A percentile compares a stretch with the other conserved stretches of the same genome.
phyloP scores from a whole-genome alignment of 768 basidiomycete genomes.

The Lactarius hengduanensis region DNA sequence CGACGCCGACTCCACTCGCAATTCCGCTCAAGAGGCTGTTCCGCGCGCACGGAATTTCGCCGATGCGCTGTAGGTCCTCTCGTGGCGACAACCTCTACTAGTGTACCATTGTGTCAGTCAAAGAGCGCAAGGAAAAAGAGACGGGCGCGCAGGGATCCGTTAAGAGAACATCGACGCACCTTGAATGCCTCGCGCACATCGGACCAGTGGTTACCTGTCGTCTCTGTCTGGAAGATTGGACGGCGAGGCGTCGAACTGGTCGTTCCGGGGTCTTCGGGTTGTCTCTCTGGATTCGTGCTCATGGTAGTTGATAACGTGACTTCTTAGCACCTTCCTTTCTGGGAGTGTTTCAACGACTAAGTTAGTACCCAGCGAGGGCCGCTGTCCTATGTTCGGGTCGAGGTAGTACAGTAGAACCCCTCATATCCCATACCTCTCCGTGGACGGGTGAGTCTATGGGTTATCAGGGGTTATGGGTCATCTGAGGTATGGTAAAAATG shows the following conservation, averaged over 20 bases:
- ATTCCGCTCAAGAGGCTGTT: conserved; percentile 75
- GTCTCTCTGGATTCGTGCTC: conserved; percentile 20
- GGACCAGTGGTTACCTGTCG: conserved; percentile 37
- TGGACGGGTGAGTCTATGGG: too few relatives aligned
- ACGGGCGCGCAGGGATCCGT: not conserved
- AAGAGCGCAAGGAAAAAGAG: not conserved
- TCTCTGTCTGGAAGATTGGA: conserved; percentile 35
- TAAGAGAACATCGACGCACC: conserved; percentile 29
- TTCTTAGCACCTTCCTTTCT: too few relatives aligned
- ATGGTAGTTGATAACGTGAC: not conserved
- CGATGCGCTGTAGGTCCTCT: conserved; percentile 59
- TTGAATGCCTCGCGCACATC: conserved; percentile 39
- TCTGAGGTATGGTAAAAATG: too few relatives aligned
- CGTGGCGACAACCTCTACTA: conserved; percentile 45
- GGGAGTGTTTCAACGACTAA: too few relatives aligned
- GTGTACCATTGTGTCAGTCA: conserved; percentile 30
- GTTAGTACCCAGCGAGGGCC: too few relatives aligned
- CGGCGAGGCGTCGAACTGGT: conserved; percentile 3
- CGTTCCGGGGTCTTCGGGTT: conserved; percentile 23
- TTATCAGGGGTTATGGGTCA: too few relatives aligned
- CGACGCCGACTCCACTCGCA: conserved; percentile 75
- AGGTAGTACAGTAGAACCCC: too few relatives aligned
- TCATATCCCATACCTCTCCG: too few relatives aligned
- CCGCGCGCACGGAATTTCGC: conserved; percentile 74
- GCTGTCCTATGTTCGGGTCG: too few relatives aligned